Conservation (phyloP, 768 basidiomycete species). For the Suillus occidentalis region DNA sequence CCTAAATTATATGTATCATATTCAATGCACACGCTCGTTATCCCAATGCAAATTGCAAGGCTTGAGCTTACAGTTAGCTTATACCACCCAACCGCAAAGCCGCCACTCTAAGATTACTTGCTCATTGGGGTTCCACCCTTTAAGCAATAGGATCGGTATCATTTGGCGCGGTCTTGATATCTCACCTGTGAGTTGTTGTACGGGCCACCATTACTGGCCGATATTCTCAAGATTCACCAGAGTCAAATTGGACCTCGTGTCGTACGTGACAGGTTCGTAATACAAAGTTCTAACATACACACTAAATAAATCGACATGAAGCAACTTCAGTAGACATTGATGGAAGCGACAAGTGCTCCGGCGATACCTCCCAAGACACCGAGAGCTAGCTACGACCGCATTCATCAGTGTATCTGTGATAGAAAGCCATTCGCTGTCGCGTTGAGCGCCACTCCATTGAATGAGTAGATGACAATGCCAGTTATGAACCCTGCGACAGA, state of each 20-base stretch:
- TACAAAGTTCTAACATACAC: background rate
- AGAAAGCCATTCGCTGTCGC: slow-evolving; percentile 31
- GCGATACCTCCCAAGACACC: slow-evolving; percentile 64
- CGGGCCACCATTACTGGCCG: background rate
- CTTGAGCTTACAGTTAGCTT: background rate
- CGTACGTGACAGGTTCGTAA: background rate
- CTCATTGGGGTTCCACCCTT: background rate
- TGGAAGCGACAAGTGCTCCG: slow-evolving; percentile 58
- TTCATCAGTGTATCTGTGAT: slow-evolving; percentile 47
- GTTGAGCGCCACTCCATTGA: slow-evolving; percentile 49
- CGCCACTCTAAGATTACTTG: background rate
- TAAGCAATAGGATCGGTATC: too few species aligned
- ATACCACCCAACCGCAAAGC: background rate
- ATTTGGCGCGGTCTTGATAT: too few species aligned
- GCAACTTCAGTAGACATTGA: background rate
- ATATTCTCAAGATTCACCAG: background rate
- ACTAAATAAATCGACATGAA: background rate
- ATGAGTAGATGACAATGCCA: slow-evolving; percentile 64
- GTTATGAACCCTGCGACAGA: slow-evolving; percentile 67
- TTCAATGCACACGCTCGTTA: background rate
- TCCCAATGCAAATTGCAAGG: background rate
- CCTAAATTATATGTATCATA: background rate
- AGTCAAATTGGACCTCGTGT: background rate
- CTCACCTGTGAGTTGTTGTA: too few species aligned
- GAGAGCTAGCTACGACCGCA: slow-evolving; percentile 61